These are phyloP conservation scores for Globisporangium splendens DNA, from an alignment of 352 stramenopile genomes.

Conservation along the genomic window DNA sequence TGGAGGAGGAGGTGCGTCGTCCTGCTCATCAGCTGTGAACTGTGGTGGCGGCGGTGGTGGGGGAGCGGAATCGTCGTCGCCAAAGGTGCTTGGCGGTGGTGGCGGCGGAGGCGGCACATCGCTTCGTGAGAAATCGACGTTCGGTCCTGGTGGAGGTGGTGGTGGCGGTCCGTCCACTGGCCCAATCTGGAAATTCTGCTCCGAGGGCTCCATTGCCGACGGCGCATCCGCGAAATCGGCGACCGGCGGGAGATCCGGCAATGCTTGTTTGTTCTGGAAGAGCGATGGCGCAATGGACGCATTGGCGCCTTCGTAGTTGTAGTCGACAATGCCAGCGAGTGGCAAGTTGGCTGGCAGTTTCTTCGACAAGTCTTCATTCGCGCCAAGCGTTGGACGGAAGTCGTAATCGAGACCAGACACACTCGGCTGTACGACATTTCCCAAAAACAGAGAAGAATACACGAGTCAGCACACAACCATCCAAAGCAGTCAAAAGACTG, in stretches of 20 bases:
- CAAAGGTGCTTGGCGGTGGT: slow-evolving; percentile 42
- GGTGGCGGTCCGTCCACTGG: slow-evolving; percentile 61
- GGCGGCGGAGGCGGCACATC: slow-evolving; percentile 40
- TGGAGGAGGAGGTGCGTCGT: slow-evolving; percentile 47
- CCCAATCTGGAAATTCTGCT: slow-evolving; percentile 58
- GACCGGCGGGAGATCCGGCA: slow-evolving; percentile 64
- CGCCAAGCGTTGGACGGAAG: slow-evolving; percentile 65
- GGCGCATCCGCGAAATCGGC: slow-evolving; percentile 66
- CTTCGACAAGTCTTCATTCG: slow-evolving; percentile 65
- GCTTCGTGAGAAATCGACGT: slow-evolving; percentile 51
- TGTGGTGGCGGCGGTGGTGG: slow-evolving; percentile 41
- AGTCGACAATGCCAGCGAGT: slow-evolving; percentile 75
- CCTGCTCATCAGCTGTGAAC: slow-evolving; percentile 16
- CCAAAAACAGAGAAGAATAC: background rate
- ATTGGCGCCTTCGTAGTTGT: slow-evolving; percentile 62
- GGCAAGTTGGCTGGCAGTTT: slow-evolving; percentile 78
- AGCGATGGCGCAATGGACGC: slow-evolving; percentile 78
- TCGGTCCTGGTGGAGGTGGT: slow-evolving; percentile 52
- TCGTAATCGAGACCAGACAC: slow-evolving; percentile 77
- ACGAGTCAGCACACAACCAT: background rate
- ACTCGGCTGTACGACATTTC: slow-evolving; percentile 26
- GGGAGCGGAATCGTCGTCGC: slow-evolving; percentile 41
- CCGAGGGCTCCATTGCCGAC: slow-evolving; percentile 50
- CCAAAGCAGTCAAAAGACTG: too few relatives aligned
- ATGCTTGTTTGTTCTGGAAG: slow-evolving; percentile 69